Percentiles rank a stretch among this genome's conserved stretches.
Conservation (phyloP, 2,329 filamentous ascomycete species). For the Emergomyces orientalis region DNA sequence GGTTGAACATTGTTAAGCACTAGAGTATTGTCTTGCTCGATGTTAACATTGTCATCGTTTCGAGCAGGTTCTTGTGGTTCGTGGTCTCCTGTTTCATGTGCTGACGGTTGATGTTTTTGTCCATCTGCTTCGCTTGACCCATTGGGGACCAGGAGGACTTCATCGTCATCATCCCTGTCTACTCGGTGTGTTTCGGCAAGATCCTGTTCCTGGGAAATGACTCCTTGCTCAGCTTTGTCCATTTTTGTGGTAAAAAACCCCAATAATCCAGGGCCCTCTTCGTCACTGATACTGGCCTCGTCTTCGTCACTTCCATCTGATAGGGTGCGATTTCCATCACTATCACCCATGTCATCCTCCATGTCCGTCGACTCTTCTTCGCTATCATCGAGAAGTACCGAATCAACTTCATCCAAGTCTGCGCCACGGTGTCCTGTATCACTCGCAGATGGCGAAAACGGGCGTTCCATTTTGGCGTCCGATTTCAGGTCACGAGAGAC, state of each 20-base stretch:
- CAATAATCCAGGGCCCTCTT: slow-evolving; percentile 38
- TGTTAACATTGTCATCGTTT: not conserved
- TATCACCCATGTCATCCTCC: slow-evolving; percentile 42
- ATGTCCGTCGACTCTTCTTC: slow-evolving; percentile 39
- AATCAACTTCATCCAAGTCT: slow-evolving; percentile 36
- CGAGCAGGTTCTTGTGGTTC: not conserved
- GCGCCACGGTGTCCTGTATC: not conserved
- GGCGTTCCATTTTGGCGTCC: not conserved
- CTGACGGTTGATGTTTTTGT: not conserved
- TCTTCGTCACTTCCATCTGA: slow-evolving; percentile 40
- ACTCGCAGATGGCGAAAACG: not conserved
- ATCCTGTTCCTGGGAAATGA: slow-evolving; percentile 21
- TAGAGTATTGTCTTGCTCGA: not conserved
- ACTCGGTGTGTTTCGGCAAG: slow-evolving; percentile 19
- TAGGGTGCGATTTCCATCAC: slow-evolving; percentile 22
- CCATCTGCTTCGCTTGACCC: slow-evolving; percentile 26
- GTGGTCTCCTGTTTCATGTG: not conserved
- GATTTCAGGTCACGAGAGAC: not conserved
- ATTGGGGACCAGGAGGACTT: slow-evolving; percentile 29
- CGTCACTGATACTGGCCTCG: slow-evolving; percentile 37
- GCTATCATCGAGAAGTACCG: slow-evolving; percentile 38
- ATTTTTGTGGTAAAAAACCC: slow-evolving; percentile 41
- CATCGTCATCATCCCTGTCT: slow-evolving; percentile 26
- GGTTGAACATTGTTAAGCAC: slow-evolving; percentile 20
- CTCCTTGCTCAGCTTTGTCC: slow-evolving; percentile 16